These are phyloP conservation scores for Taxillus chinensis DNA, from an alignment of 164 flowering plant genomes.

Conservation along the genomic window DNA sequence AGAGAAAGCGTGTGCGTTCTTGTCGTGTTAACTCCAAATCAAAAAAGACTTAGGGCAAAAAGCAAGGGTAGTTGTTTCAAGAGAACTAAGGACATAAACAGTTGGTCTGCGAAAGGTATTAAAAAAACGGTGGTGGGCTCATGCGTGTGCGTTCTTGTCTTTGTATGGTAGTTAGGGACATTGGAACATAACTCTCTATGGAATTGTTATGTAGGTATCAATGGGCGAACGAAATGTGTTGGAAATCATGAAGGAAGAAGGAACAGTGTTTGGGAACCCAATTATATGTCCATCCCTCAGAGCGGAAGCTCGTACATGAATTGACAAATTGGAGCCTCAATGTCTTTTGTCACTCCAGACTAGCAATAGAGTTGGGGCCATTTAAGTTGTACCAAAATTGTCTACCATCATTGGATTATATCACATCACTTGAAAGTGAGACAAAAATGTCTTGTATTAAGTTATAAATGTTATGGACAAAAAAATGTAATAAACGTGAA, in stretches of 20 bases:
- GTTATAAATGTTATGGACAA: too few relatives aligned
- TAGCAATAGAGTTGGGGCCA: too few relatives aligned
- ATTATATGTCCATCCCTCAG: conserved; percentile 31
- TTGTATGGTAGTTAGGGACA: neutral
- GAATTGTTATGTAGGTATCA: conserved; percentile 23
- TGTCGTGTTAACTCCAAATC: neutral
- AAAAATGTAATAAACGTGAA: too few relatives aligned
- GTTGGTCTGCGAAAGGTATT: conserved; percentile 22
- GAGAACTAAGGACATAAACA: neutral
- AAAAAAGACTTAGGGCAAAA: neutral
- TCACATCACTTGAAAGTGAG: too few relatives aligned
- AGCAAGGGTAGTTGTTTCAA: neutral
- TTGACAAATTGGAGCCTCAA: too few relatives aligned
- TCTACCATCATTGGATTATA: too few relatives aligned
- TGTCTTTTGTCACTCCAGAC: too few relatives aligned
- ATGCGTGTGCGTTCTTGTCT: neutral
- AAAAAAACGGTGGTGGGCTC: neutral
- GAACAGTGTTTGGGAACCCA: conserved; percentile 26
- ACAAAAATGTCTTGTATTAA: too few relatives aligned
- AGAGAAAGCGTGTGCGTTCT: conserved; percentile 6
- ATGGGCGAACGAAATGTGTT: conserved; percentile 27
- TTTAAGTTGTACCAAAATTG: too few relatives aligned
- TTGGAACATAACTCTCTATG: too few relatives aligned
- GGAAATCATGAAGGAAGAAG: conserved; percentile 27
- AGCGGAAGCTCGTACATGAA: conserved; percentile 23